Conservation (phyloP, 164 flowering plant genomes). For the Dillenia suffruticosa region DNA sequence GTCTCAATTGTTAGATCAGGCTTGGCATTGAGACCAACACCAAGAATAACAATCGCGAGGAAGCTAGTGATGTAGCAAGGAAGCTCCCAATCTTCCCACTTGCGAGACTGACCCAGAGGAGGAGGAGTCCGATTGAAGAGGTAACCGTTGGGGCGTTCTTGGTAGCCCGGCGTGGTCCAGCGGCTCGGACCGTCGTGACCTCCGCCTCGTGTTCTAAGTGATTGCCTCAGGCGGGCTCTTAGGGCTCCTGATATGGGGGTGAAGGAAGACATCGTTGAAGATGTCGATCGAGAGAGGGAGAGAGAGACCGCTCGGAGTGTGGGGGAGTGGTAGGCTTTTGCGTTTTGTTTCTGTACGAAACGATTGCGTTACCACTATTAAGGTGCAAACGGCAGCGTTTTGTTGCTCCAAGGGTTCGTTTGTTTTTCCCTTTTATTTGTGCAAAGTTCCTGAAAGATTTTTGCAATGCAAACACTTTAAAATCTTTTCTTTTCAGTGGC, state of each 20-base stretch:
- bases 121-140: constrained; percentile 76
- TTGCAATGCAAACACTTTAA: no score
- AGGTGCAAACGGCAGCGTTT: no score
- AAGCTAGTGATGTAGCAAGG: constrained; percentile 96
- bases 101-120: constrained; percentile 76
- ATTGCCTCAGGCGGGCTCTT: constrained; percentile 49
- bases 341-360: no score
- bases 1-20: constrained; percentile 98
- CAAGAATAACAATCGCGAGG: constrained; percentile 90
- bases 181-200: constrained; percentile 53
- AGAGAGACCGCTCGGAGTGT: not conserved
- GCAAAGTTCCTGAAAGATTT: no score
- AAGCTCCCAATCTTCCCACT: constrained; percentile 99
- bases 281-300: not conserved
- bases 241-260: constrained; percentile 41
- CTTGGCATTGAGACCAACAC: constrained; percentile 96
- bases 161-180: constrained; percentile 78
- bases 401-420: no score
- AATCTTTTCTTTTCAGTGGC: no score
- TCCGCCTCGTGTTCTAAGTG: constrained; percentile 53
- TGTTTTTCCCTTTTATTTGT: no score
- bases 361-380: no score
- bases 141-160: constrained; percentile 90
- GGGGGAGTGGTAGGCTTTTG: not conserved
- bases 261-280: constrained; percentile 31